These are phyloP conservation scores for Biscutella auriculata DNA, from an alignment of 441 rosid species.

Conservation along the genomic window DNA sequence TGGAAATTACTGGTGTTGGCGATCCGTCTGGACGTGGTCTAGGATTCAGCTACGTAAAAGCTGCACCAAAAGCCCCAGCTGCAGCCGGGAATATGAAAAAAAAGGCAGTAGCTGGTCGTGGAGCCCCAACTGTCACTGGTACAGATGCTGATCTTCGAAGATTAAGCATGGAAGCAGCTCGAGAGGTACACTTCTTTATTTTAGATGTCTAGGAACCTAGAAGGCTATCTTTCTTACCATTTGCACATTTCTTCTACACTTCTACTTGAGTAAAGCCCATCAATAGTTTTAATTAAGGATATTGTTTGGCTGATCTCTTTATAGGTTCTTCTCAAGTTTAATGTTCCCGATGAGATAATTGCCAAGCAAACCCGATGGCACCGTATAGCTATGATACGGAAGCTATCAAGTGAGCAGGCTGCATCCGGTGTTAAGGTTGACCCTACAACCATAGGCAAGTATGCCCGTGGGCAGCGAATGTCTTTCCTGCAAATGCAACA, in stretches of 20 bases:
- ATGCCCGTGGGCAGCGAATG: constrained; percentile 99
- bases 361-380: constrained; percentile 98
- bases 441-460: constrained; percentile 85
- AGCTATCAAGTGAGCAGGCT: constrained; percentile 99
- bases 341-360: constrained; percentile 81
- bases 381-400: constrained; percentile 98
- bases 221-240: constrained; percentile 3
- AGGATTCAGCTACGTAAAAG: constrained; percentile 94
- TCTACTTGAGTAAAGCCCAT: not conserved
- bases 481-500: constrained; percentile 97
- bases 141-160: constrained; percentile 99
- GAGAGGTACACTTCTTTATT: constrained; percentile 55
- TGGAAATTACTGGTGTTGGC: constrained; percentile 98
- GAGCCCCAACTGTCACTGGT: constrained; percentile 90
- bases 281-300: not conserved
- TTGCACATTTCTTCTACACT: not conserved
- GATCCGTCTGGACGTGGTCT: constrained; percentile 98
- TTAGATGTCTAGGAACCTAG: constrained; percentile 2
- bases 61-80: constrained; percentile 80
- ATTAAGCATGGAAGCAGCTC: constrained; percentile 99
- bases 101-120: constrained; percentile 74
- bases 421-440: constrained; percentile 94
- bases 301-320: constrained; percentile 10
- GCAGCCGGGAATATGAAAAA: constrained; percentile 68
- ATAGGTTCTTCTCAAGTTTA: constrained; percentile 92